Evolutionary conservation across 2,329 filamentous ascomycete species (phyloP).

Genomic region (Clonostachys solani): DNA sequence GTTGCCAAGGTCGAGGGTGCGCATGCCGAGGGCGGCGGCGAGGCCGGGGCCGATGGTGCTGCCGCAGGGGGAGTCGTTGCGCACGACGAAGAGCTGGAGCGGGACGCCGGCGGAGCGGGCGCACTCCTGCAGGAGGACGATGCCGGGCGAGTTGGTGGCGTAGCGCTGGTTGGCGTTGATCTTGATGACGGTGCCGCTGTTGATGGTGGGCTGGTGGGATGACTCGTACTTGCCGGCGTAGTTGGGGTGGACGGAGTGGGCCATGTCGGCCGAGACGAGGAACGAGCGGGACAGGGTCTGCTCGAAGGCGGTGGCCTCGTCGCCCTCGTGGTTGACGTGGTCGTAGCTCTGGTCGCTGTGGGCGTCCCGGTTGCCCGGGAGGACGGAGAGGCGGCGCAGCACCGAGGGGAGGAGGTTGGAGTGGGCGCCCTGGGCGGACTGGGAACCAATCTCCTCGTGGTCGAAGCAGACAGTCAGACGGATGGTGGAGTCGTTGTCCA

Average conservation of each 20-base stretch:
- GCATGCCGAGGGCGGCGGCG: constrained; percentile 76
- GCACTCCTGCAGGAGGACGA: constrained; percentile 86
- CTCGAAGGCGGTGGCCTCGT: constrained; percentile 80
- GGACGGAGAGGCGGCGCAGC: constrained; percentile 77
- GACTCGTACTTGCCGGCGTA: constrained; percentile 88
- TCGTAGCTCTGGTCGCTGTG: constrained; percentile 62
- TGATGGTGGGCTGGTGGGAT: constrained; percentile 90
- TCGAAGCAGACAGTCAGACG: constrained; percentile 94
- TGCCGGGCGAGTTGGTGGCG: constrained; percentile 92
- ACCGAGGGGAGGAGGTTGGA: constrained; percentile 88
- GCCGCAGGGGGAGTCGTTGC: constrained; percentile 92
- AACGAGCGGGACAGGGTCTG: constrained; percentile 90
- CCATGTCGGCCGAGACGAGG: constrained; percentile 96
- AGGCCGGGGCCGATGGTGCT: constrained; percentile 98
- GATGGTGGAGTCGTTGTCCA: constrained; percentile 76
- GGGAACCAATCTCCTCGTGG: constrained; percentile 94
- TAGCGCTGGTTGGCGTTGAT: constrained; percentile 97
- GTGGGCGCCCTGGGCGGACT: constrained; percentile 87
- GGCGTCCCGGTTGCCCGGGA: constrained; percentile 62
- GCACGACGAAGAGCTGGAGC: constrained; percentile 90
- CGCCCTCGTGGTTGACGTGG: constrained; percentile 51
- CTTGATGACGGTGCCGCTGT: constrained; percentile 95
- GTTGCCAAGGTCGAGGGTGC: constrained; percentile 91
- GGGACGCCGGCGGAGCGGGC: constrained; percentile 74
- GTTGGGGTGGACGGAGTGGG: constrained; percentile 93